Base-by-base conservation (phyloP, 2,329 filamentous ascomycete genomes). In the Sporothrix inflata region DNA sequence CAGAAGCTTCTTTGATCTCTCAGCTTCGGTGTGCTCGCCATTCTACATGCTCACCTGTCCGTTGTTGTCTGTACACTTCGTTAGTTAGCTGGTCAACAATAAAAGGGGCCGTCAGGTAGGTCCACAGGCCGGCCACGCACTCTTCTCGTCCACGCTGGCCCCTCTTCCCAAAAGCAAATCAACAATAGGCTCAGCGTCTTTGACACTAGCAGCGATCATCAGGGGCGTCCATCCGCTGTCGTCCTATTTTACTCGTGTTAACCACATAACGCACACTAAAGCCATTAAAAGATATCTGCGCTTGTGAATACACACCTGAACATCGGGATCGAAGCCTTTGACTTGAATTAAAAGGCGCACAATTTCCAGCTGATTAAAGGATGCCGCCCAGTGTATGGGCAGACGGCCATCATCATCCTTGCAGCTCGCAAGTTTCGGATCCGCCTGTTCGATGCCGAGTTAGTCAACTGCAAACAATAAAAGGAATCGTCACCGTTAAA, bases 321-420 rank as follows among this genome's bases (percentile, higher is more conserved):
- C 90, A 81, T 98, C 94, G 0, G 93, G 88, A 79, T 98, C 94
- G 78, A 98, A 97, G 73, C 86, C 85, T 77, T 90, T 90, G 74
- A 86, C 85, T 71, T 92, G 86, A 1, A 92, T 86, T 4, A 98
- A 85, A 24, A 95, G 80, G 67, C 91, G 85, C 21, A 93, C 90
- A 73, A 98, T 94, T 30, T 90, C 87, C 7, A 91, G 82, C 76
- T 90, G 91, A 79, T 96, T 97, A 81, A 92, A 92, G 27, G 94
- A 96, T 1, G 90, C 89, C 0, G 96, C 95, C 96, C 96, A 99
- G 85, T 99, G 96, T 72, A 98, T 90, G 2, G 96, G 91, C 49
- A 97, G 88, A 60, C 96, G 92, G 19, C 94, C 93, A 80, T 99
- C 96, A 66, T 93, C 91, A 78, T 99, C 96, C 77, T 90, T 89